Evolutionary conservation across 2,329 filamentous ascomycete species (phyloP).

Genomic region (Cercospora janseana): DNA sequence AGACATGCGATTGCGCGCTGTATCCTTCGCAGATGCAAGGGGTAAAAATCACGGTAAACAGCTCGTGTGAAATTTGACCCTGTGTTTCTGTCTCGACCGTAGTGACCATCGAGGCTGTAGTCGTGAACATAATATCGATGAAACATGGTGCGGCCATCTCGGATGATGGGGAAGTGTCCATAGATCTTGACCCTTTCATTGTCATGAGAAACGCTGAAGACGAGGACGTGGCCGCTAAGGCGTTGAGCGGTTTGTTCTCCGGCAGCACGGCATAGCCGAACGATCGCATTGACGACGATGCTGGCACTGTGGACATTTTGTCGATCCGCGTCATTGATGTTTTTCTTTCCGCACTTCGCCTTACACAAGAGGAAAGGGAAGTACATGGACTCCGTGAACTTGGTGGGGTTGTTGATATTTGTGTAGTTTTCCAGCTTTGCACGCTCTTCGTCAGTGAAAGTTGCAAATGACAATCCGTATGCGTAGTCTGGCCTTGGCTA

Average conservation of each 20-base stretch:
- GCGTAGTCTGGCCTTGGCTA: constrained; percentile 19
- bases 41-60: constrained; percentile 7
- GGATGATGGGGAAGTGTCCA: constrained; percentile 16
- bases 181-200: constrained; percentile 20
- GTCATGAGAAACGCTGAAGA: constrained; percentile 20
- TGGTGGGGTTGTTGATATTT: constrained; percentile 9
- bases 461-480: constrained; percentile 10
- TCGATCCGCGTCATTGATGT: constrained; percentile 21
- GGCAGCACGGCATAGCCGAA: constrained; percentile 17
- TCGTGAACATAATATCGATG: constrained; percentile 15
- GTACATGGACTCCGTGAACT: constrained; percentile 17
- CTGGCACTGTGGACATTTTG: constrained; percentile 25
- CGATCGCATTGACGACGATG: constrained; percentile 23
- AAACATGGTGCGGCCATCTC: constrained; percentile 11
- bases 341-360: constrained; percentile 16
- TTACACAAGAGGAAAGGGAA: constrained; percentile 25
- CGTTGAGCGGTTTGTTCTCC: constrained; percentile 11
- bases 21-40: constrained; percentile 16
- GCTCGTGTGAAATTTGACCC: constrained; percentile 18
- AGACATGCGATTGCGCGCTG: constrained; percentile 14
- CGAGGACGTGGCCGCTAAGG: constrained; percentile 9
- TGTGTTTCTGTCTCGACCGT: constrained; percentile 13
- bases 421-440: constrained; percentile 15
- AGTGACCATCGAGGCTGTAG: constrained; percentile 14
- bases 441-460: constrained; percentile 18